Conservation (phyloP, 1,284 basidiomycete genomes). For the Tilletia indica region DNA sequence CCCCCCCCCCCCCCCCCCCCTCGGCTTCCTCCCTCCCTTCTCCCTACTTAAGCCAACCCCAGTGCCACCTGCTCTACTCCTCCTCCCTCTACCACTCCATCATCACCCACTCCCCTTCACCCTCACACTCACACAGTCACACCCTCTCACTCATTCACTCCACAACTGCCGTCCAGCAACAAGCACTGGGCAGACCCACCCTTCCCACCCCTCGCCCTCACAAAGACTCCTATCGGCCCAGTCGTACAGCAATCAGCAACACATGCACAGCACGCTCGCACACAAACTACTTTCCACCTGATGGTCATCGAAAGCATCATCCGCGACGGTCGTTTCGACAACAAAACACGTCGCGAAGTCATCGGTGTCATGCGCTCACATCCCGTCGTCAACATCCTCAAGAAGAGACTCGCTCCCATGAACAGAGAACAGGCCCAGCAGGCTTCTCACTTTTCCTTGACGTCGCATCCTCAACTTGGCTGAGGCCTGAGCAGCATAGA, state of each 20-base stretch:
- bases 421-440: conserved; percentile 49
- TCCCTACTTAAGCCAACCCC: too few species aligned
- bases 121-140: too few species aligned
- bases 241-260: conserved; percentile 34
- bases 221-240: conserved; percentile 40
- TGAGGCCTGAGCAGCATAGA: conserved; percentile 37
- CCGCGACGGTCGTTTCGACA: conserved; percentile 45
- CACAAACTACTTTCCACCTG: conserved; percentile 37
- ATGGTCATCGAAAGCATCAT: conserved; percentile 42
- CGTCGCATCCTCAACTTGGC: conserved; percentile 42
- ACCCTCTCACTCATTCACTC: too few species aligned
- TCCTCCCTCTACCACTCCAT: too few species aligned
- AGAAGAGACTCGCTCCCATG: conserved; percentile 48
- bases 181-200: conserved; percentile 15
- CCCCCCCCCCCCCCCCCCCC: too few species aligned
- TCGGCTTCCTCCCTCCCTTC: too few species aligned
- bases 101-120: too few species aligned
- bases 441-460: conserved; percentile 44
- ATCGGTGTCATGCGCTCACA: conserved; percentile 38
- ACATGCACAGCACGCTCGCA: conserved; percentile 39
- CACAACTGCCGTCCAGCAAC: too few species aligned
- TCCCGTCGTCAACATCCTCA: conserved; percentile 45
- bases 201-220: conserved; percentile 16
- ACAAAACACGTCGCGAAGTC: conserved; percentile 37
- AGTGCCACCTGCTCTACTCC: too few species aligned